These are phyloP conservation scores for Trichoderma gracile DNA, from an alignment of 2,329 filamentous ascomycete species.

Conservation along the genomic window DNA sequence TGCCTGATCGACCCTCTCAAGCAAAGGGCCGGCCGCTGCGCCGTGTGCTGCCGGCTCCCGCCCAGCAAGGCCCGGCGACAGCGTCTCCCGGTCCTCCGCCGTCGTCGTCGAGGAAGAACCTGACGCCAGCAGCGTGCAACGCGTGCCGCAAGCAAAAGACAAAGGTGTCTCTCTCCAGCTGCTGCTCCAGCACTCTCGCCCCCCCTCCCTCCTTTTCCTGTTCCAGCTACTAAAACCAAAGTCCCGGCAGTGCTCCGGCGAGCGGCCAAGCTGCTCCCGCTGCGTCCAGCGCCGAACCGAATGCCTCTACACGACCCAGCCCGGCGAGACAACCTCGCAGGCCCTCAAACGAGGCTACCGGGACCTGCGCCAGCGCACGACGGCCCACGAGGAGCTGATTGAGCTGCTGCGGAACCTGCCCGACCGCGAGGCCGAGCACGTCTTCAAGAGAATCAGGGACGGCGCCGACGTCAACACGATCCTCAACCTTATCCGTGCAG, in stretches of 20 bases:
- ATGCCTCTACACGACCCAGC: not conserved
- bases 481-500: slow-evolving; percentile 37
- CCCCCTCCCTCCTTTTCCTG: no score
- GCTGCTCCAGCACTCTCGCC: not conserved
- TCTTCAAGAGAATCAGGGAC: slow-evolving; percentile 4
- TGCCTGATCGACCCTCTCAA: not conserved
- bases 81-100: not conserved
- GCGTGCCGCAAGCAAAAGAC: slow-evolving; percentile 3
- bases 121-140: not conserved
- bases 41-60: slow-evolving; percentile 4
- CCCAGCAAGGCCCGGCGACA: not conserved
- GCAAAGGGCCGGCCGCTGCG: not conserved
- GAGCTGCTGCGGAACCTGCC: not conserved
- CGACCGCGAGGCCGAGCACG: not conserved
- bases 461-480: slow-evolving; percentile 27
- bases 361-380: not conserved
- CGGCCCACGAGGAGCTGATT: not conserved
- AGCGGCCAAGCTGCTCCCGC: not conserved
- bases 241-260: slow-evolving; percentile 4
- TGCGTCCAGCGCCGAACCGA: not conserved
- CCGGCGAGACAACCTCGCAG: not conserved
- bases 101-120: not conserved
- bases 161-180: not conserved
- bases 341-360: not conserved
- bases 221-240: not conserved